phyloP scores from a whole-genome alignment of 192 early-diverging fungal genomes.

The Endogone sp. region DNA sequence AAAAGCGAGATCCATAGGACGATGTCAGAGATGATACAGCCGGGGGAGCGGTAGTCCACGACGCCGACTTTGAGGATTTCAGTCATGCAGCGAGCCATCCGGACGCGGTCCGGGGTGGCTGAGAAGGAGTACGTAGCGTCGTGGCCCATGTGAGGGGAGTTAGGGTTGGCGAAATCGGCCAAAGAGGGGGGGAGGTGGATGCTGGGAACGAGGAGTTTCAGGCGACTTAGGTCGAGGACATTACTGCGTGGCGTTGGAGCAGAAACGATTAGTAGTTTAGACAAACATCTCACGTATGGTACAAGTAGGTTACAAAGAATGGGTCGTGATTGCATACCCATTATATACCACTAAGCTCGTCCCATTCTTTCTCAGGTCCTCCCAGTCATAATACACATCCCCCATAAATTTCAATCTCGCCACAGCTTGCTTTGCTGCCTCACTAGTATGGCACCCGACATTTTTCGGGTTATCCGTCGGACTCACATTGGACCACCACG shows the following conservation, averaged over 20 bases:
- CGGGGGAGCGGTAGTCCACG: slow-evolving; percentile 72
- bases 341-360: slow-evolving; percentile 70
- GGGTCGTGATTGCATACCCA: slow-evolving; percentile 51
- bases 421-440: slow-evolving; percentile 38
- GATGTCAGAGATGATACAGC: slow-evolving; percentile 80
- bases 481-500: slow-evolving; percentile 38
- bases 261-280: background rate
- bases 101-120: slow-evolving; percentile 41
- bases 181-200: slow-evolving; percentile 40
- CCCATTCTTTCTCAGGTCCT: slow-evolving; percentile 46
- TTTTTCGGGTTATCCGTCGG: slow-evolving; percentile 49
- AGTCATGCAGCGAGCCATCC: slow-evolving; percentile 65
- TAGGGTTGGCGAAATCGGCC: slow-evolving; percentile 35
- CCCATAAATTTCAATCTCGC: slow-evolving; percentile 47
- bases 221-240: slow-evolving; percentile 65
- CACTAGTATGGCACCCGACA: slow-evolving; percentile 55
- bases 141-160: slow-evolving; percentile 41
- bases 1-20: slow-evolving; percentile 74
- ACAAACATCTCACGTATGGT: background rate
- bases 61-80: slow-evolving; percentile 79
- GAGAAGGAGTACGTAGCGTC: slow-evolving; percentile 49
- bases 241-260: slow-evolving; percentile 25
- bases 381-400: slow-evolving; percentile 66
- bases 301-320: too few species aligned
- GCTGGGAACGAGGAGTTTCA: slow-evolving; percentile 54